Evolutionary conservation across 2,329 filamentous ascomycete species (phyloP).

Genomic region (Shiraia bambusicola): DNA sequence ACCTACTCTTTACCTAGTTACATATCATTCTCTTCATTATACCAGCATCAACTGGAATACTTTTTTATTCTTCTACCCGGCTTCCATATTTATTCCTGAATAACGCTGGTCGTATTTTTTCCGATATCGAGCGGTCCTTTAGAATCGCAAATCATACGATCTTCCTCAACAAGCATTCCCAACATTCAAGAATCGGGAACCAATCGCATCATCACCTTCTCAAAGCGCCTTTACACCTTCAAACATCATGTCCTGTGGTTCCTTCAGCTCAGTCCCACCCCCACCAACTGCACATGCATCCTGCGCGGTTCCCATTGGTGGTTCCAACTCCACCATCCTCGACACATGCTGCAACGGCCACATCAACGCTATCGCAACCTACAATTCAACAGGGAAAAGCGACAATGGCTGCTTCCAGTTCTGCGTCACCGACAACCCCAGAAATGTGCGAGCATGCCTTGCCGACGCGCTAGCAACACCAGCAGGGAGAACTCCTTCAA

Average conservation of each 20-base stretch:
- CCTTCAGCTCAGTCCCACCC: constrained; percentile 18
- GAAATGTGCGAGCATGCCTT: constrained; percentile 11
- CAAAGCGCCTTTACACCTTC: not conserved
- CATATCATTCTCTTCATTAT: not conserved
- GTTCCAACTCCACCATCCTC: constrained; percentile 30
- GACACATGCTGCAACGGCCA: constrained; percentile 36
- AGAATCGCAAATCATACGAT: no score
- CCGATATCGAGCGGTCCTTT: no score
- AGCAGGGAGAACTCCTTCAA: not conserved
- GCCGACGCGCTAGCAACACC: constrained; percentile 3
- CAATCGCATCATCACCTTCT: not conserved
- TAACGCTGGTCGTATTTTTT: no score
- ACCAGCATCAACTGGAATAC: not conserved
- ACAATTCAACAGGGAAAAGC: constrained; percentile 13
- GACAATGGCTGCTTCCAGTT: constrained; percentile 27
- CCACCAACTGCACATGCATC: constrained; percentile 25
- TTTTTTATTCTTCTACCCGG: no score
- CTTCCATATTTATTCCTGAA: no score
- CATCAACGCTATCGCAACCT: constrained; percentile 28
- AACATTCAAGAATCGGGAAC: no score
- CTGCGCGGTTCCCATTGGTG: constrained; percentile 31
- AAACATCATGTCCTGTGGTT: constrained; percentile 15
- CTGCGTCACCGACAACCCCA: constrained; percentile 21
- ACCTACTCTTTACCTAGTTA: constrained; percentile 8
- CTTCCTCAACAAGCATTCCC: no score